Percentiles rank a stretch among this genome's conserved stretches.
phyloP scores from a whole-genome alignment of 2,329 filamentous ascomycete species.

The Aspergillus ibericus region DNA sequence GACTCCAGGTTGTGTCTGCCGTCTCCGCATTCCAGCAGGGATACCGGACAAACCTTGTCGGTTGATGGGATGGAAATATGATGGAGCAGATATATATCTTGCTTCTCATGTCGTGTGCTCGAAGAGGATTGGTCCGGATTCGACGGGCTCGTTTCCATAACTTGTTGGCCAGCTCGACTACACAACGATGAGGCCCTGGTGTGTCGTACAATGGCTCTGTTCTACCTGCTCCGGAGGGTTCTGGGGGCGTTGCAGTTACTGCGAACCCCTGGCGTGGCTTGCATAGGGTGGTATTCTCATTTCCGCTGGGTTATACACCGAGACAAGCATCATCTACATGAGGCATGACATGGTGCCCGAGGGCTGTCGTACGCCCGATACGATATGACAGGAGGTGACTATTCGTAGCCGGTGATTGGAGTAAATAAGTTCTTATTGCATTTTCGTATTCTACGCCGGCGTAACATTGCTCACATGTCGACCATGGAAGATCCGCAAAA shows the following conservation, averaged over 20 bases:
- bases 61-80: not conserved
- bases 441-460: not conserved
- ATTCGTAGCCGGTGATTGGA: not conserved
- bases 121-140: not conserved
- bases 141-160: not conserved
- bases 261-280: not conserved
- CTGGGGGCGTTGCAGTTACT: not conserved
- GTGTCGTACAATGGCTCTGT: not conserved
- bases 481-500: not conserved
- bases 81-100: not conserved
- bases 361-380: too few species aligned
- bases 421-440: not conserved
- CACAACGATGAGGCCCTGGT: not conserved
- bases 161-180: not conserved
- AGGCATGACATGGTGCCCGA: not conserved
- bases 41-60: not conserved
- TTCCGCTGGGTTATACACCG: not conserved
- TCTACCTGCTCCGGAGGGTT: not conserved
- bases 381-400: not conserved
- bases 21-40: not conserved
- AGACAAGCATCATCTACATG: not conserved
- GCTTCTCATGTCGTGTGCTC: not conserved
- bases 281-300: conserved; percentile 5
- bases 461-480: not conserved
- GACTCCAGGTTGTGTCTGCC: not conserved